phyloP scores from a whole-genome alignment of 1,139 yeast species.

The Geotrichum candidum region DNA sequence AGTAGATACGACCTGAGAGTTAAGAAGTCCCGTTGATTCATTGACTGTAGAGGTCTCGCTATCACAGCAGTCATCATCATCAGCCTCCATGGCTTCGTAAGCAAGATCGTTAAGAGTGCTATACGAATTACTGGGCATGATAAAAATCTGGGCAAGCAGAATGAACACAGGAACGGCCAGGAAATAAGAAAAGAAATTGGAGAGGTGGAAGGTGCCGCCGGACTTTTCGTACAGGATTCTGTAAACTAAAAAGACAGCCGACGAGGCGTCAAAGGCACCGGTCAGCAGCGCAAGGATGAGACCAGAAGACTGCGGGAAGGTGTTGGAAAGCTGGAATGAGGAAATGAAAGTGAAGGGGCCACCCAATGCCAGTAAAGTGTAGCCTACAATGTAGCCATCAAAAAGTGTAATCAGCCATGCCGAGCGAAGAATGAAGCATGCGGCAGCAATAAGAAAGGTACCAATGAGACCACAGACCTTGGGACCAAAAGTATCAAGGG shows the following conservation, averaged over 20 bases:
- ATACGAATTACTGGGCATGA: conserved; percentile 77
- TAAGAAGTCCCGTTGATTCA: conserved; percentile 18
- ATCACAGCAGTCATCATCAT: conserved; percentile 19
- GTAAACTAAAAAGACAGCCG: conserved; percentile 66
- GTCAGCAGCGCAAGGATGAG: conserved; percentile 63
- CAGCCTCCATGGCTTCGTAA: conserved; percentile 18
- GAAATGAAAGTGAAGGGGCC: conserved; percentile 81
- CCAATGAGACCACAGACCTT: conserved; percentile 74
- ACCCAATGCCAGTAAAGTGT: conserved; percentile 62
- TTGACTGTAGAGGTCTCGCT: conserved; percentile 18
- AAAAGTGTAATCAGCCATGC: conserved; percentile 35
- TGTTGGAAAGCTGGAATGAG: conserved; percentile 69
- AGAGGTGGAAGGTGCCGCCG: conserved; percentile 35
- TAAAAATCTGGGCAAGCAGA: conserved; percentile 57
- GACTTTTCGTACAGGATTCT: conserved; percentile 52
- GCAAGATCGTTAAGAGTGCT: conserved; percentile 64
- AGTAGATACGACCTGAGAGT: not conserved
- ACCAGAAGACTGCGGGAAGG: conserved; percentile 68
- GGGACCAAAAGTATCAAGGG: conserved; percentile 77
- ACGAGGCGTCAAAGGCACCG: conserved; percentile 73
- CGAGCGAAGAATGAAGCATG: conserved; percentile 46
- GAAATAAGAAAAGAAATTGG: conserved; percentile 59
- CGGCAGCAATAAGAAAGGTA: conserved; percentile 48
- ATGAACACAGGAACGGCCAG: conserved; percentile 70
- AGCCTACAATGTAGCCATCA: conserved; percentile 63